Evolutionary conservation across 2,329 filamentous ascomycete species (phyloP).

Genomic region (Curvularia eragrostidis): DNA sequence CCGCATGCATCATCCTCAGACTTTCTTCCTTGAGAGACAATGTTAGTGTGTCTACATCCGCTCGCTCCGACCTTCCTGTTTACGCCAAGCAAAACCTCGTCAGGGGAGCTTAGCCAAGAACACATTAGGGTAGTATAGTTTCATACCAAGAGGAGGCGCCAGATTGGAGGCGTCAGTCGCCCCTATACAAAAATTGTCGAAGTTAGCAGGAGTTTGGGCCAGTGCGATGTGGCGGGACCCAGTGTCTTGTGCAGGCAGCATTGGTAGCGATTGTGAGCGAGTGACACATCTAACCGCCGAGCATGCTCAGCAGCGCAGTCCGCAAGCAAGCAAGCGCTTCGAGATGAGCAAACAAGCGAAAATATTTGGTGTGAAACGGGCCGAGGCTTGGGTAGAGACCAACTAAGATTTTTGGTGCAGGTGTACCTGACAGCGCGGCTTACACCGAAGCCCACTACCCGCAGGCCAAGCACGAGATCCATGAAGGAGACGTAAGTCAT

Average conservation of each 20-base stretch:
- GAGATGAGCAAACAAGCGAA: slow-evolving; percentile 2
- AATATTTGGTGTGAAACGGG: slow-evolving; percentile 3
- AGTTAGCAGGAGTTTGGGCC: not conserved
- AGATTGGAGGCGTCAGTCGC: not conserved
- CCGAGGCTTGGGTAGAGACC: slow-evolving; percentile 2
- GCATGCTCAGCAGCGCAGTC: not conserved
- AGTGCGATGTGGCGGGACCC: slow-evolving; percentile 3
- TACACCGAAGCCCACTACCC: not conserved
- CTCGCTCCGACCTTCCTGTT: not conserved
- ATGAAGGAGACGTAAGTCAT: not conserved
- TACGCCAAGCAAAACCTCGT: not conserved
- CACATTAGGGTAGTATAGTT: slow-evolving; percentile 9
- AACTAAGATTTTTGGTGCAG: not conserved
- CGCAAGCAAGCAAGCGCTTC: not conserved
- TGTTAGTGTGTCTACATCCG: not conserved
- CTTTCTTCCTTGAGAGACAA: not conserved
- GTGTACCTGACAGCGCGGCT: slow-evolving; percentile 2
- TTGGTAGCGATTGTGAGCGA: not conserved
- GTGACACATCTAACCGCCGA: not conserved
- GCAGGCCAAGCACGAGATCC: not conserved
- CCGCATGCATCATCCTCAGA: not conserved
- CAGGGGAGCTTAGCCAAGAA: not conserved
- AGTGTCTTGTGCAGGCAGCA: not conserved
- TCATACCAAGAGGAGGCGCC: slow-evolving; percentile 2
- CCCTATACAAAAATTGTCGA: not conserved